Conservation (phyloP, 2,329 filamentous ascomycete genomes). For the Colletotrichum sp. region DNA sequence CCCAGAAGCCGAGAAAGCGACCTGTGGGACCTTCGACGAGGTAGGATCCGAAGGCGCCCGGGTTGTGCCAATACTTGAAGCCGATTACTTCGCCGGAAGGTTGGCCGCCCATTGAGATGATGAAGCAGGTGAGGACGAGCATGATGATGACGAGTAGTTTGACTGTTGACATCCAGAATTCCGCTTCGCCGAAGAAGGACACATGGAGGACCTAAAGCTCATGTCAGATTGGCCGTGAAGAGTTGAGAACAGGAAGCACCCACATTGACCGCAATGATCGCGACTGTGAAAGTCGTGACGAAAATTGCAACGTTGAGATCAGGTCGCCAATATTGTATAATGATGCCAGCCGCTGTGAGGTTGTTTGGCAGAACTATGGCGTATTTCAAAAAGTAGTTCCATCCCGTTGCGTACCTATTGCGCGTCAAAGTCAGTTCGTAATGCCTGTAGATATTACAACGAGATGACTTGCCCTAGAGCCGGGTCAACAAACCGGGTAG, state of each 20-base stretch:
- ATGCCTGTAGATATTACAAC: rapidly evolving
- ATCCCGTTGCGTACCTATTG: constrained; percentile 47
- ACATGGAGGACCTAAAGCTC: constrained; percentile 35
- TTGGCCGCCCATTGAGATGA: constrained; percentile 43
- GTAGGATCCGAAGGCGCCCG: constrained; percentile 46
- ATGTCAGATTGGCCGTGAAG: too few species aligned
- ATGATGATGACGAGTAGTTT: constrained; percentile 49
- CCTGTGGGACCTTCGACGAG: constrained; percentile 35
- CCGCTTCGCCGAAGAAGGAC: constrained; percentile 49
- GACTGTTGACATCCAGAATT: constrained; percentile 51
- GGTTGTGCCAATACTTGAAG: constrained; percentile 48
- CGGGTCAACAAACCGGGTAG: constrained; percentile 33
- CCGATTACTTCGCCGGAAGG: constrained; percentile 41
- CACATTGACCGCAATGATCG: constrained; percentile 40
- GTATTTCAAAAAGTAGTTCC: constrained; percentile 54
- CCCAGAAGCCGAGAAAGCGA: constrained; percentile 46
- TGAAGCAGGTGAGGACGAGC: constrained; percentile 41
- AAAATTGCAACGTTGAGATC: constrained; percentile 43
- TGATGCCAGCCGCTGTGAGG: constrained; percentile 40
- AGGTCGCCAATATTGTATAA: constrained; percentile 42
- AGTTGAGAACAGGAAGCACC: too few species aligned
- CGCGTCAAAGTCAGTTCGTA: neutral
- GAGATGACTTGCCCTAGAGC: constrained; percentile 29
- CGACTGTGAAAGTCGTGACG: constrained; percentile 38
- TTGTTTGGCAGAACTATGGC: constrained; percentile 43